phyloP scores from a whole-genome alignment of 2,329 filamentous ascomycete species.

The Ceratocystis variospora region DNA sequence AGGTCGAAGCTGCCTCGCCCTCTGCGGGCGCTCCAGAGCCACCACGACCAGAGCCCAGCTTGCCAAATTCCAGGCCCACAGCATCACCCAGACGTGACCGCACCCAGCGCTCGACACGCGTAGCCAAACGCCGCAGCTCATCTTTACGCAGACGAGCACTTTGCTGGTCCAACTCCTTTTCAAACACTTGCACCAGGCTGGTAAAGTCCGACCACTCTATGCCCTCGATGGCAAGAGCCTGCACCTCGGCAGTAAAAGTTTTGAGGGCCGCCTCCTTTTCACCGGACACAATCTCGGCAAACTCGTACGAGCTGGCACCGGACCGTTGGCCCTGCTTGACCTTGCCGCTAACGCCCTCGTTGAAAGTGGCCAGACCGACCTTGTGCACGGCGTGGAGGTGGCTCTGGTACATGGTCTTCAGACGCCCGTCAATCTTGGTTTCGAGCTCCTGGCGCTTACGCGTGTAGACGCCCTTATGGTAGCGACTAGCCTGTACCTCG shows the following conservation, averaged over 20 bases:
- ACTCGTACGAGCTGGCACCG: constrained; percentile 69
- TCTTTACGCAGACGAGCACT: constrained; percentile 76
- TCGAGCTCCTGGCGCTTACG: constrained; percentile 77
- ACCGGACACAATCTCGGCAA: constrained; percentile 77
- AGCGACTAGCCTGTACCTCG: constrained; percentile 77
- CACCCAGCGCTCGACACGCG: constrained; percentile 86
- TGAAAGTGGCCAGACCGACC: constrained; percentile 68
- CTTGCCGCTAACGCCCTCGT: constrained; percentile 68
- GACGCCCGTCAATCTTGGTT: constrained; percentile 69
- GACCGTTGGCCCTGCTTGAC: constrained; percentile 92
- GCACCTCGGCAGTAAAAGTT: constrained; percentile 62
- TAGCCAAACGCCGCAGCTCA: constrained; percentile 87
- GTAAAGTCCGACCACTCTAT: constrained; percentile 79
- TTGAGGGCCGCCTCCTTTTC: constrained; percentile 66
- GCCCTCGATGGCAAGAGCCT: constrained; percentile 61
- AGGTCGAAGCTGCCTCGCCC: constrained; percentile 40
- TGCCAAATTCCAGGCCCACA: constrained; percentile 88
- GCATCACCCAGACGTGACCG: constrained; percentile 75
- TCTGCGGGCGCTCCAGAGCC: constrained; percentile 68
- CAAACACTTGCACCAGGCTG: constrained; percentile 64
- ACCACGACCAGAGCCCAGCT: constrained; percentile 74
- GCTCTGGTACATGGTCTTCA: constrained; percentile 79
- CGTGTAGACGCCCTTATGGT: constrained; percentile 89
- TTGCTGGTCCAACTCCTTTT: constrained; percentile 82
- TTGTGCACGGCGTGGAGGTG: constrained; percentile 85